These are phyloP conservation scores for Cryptococcus floricola DNA, from an alignment of 1,284 basidiomycete species.

Conservation along the genomic window DNA sequence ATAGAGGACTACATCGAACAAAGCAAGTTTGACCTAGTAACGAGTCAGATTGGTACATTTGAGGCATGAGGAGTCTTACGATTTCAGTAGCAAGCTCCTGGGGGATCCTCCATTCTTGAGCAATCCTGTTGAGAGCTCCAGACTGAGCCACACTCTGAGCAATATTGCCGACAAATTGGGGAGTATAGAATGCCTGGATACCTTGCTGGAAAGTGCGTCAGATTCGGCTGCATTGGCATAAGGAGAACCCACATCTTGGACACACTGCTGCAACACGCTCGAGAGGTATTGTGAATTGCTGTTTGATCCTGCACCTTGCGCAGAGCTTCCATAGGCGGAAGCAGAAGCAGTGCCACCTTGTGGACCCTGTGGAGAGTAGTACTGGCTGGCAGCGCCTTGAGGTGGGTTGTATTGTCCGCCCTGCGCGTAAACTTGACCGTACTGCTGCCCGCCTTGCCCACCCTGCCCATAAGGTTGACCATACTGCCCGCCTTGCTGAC, in stretches of 20 bases:
- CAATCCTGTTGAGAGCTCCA: constrained; percentile 46
- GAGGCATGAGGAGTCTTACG: not conserved
- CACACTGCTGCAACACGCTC: constrained; percentile 39
- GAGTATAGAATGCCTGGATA: constrained; percentile 51
- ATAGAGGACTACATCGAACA: constrained; percentile 49
- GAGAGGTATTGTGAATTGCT: constrained; percentile 31
- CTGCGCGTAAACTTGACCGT: too few species aligned
- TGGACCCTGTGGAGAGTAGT: not conserved
- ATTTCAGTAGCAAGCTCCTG: constrained; percentile 50
- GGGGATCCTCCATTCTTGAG: constrained; percentile 49
- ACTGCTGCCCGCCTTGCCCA: too few species aligned
- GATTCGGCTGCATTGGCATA: not conserved
- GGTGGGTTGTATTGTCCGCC: too few species aligned
- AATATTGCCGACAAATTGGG: constrained; percentile 45
- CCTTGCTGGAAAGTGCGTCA: constrained; percentile 35
- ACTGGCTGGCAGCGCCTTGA: too few species aligned
- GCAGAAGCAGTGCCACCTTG: not conserved
- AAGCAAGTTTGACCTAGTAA: constrained; percentile 39
- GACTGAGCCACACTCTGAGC: constrained; percentile 47
- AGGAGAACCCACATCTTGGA: constrained; percentile 42
- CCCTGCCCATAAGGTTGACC: too few species aligned
- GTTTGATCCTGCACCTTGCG: constrained; percentile 13
- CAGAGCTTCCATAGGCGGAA: not conserved
- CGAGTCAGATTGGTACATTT: too few species aligned
- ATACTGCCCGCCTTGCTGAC: too few species aligned